Percentiles rank a stretch among this genome's conserved stretches.
Evolutionary conservation across 768 basidiomycete genomes (phyloP).

Genomic region (Mycena belliarum): DNA sequence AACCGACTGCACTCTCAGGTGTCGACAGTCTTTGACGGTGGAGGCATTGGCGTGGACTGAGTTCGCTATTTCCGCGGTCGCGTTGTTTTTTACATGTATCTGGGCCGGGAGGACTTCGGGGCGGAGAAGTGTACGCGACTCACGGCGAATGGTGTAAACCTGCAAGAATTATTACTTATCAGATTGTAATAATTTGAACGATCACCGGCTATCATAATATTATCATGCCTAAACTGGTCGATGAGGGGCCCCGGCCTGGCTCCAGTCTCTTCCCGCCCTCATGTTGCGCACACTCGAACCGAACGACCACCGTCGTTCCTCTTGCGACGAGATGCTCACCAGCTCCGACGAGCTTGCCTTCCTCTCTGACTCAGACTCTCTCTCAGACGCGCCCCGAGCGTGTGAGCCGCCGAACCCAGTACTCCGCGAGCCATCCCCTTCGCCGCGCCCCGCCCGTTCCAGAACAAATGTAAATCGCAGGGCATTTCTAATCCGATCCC

Average conservation of each 20-base stretch:
- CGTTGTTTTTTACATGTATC: slow-evolving; percentile 54
- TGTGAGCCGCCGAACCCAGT: neutral
- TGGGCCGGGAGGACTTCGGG: slow-evolving; percentile 28
- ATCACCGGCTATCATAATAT: too few relatives aligned
- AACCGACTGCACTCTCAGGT: slow-evolving; percentile 38
- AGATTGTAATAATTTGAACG: too few relatives aligned
- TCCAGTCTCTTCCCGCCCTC: too few relatives aligned
- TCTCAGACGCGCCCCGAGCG: slow-evolving; percentile 17
- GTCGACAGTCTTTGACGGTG: slow-evolving; percentile 71
- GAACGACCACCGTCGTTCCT: slow-evolving; percentile 28
- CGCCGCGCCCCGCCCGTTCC: slow-evolving; percentile 8
- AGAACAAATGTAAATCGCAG: slow-evolving; percentile 22
- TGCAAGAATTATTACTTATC: too few relatives aligned
- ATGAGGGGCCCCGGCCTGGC: too few relatives aligned
- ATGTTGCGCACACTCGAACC: slow-evolving; percentile 14
- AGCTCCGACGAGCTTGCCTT: slow-evolving; percentile 11
- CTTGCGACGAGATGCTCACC: slow-evolving; percentile 30
- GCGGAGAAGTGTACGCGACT: slow-evolving; percentile 32
- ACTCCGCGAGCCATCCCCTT: neutral
- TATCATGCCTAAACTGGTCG: too few relatives aligned
- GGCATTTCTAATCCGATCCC: slow-evolving; percentile 50
- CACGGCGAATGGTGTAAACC: slow-evolving; percentile 38
- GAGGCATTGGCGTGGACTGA: slow-evolving; percentile 79
- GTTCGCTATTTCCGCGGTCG: slow-evolving; percentile 59
- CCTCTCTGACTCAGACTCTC: slow-evolving; percentile 9